Conservation (phyloP, 2,329 filamentous ascomycete species). For the Colletotrichum trifolii region DNA sequence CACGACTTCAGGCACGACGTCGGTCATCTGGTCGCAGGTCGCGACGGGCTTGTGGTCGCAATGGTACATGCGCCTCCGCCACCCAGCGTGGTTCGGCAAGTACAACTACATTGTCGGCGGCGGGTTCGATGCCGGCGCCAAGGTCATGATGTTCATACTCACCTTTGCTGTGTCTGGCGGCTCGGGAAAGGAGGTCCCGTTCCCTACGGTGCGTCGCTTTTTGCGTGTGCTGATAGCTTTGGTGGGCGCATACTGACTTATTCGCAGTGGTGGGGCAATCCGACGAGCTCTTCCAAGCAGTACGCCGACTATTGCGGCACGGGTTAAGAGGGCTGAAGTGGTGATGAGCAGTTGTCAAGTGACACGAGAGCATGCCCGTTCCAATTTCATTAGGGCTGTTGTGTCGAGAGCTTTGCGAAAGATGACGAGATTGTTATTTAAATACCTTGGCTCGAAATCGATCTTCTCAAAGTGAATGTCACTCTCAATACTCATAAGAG, state of each 20-base stretch:
- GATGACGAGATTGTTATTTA: no score
- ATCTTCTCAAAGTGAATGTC: no score
- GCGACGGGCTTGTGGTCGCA: slow-evolving; percentile 47
- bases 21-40: slow-evolving; percentile 39
- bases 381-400: no score
- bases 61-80: slow-evolving; percentile 42
- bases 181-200: slow-evolving; percentile 34
- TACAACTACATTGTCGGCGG: slow-evolving; percentile 41
- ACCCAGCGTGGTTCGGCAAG: slow-evolving; percentile 42
- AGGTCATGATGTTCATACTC: slow-evolving; percentile 40
- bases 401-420: no score
- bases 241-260: background rate
- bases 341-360: no score
- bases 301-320: slow-evolving; percentile 35
- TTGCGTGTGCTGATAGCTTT: background rate
- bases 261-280: slow-evolving; percentile 28
- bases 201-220: slow-evolving; percentile 31
- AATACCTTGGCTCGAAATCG: no score
- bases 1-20: slow-evolving; percentile 34
- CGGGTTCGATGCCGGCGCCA: slow-evolving; percentile 38
- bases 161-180: slow-evolving; percentile 39
- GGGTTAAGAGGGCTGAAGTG: background rate
- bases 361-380: no score
- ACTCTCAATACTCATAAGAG: no score
- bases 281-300: slow-evolving; percentile 23